Evolutionary conservation across 768 basidiomycete species (phyloP).

Genomic region (Agaricus blazei): DNA sequence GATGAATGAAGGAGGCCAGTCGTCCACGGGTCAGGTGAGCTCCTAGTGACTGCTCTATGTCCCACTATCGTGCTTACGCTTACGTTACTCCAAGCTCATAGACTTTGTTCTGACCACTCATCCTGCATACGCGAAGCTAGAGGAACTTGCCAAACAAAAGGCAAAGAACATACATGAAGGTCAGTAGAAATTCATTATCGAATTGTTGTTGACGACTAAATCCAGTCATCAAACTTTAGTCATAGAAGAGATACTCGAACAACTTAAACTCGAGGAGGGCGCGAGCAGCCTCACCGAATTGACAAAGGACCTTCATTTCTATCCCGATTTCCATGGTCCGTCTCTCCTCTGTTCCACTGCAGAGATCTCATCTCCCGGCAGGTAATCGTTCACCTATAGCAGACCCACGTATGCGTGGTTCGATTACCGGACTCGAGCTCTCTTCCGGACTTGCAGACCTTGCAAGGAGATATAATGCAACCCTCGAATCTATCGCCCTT

Average conservation of each 20-base stretch:
- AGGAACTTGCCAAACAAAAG: constrained; percentile 55
- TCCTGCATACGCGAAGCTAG: constrained; percentile 70
- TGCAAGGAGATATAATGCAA: constrained; percentile 84
- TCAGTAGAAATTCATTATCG: constrained; percentile 18
- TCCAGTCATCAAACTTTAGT: constrained; percentile 33
- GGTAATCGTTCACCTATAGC: constrained; percentile 97
- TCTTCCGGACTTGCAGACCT: constrained; percentile 61
- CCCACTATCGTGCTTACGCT: not conserved
- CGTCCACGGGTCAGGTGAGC: constrained; percentile 88
- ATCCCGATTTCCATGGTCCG: constrained; percentile 90
- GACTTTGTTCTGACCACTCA: constrained; percentile 95
- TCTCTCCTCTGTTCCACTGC: not conserved
- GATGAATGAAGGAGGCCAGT: constrained; percentile 99
- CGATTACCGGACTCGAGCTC: constrained; percentile 82
- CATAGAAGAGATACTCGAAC: constrained; percentile 68
- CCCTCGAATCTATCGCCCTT: constrained; percentile 89
- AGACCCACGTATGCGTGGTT: constrained; percentile 92
- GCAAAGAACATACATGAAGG: constrained; percentile 56
- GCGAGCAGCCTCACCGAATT: constrained; percentile 72
- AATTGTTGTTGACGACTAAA: not conserved
- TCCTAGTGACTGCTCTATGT: not conserved
- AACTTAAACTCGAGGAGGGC: constrained; percentile 48
- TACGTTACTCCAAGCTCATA: constrained; percentile 54
- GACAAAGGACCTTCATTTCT: constrained; percentile 87
- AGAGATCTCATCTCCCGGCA: constrained; percentile 21